Base-by-base conservation (phyloP, 148 eudicot genomes). In the Chenopodium album region DNA sequence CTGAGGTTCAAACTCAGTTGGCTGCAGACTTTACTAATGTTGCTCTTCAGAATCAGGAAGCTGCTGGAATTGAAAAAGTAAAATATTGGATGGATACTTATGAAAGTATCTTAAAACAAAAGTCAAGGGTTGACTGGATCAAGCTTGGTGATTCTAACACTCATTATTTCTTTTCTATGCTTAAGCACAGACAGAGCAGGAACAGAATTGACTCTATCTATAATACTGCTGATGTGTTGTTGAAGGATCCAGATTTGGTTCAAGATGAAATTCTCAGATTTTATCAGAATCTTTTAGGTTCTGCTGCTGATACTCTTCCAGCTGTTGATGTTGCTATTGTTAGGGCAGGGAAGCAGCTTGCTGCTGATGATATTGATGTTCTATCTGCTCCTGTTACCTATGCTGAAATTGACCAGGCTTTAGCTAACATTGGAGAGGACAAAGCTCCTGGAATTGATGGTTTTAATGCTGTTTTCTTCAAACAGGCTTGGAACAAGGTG, bases 291-390 rank as follows among this genome's bases (percentile, higher is more conserved):
- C n/a, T n/a, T n/a, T n/a, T n/a, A n/a, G 67, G 67, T 0, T 22
- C 67, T 9, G 23, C 16, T 11, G 67, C 67, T 64, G 1, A 2
- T n/a, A 22, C 10, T n/a, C 10, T 64, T 10, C 65, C 67, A 22
- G 19, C 2, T 22, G 19, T 64, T 64, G 28, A 64, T 64, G 1
- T 64, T 17, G n/a, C 7, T 14, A 2, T 19, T 6, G 28, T 64
- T 1, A n/a, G 67, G 8, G 9, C 11, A n/a, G 67, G 67, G 29
- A 9, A 14, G 0, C 67, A 64, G 1, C 29, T 64, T 0, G 1
- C 67, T 64, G 0, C 2, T 3, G 0, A 4, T 4, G 28, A 26
- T 22, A 3, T 7, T 2, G 1, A 0, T 10, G 1, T 1, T 7
- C 8, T 64, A 0, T 4, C 23, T 3, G 29, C 9, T 64, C 28